Percentiles rank a stretch among this genome's conserved stretches.
Evolutionary conservation across 2,329 filamentous ascomycete species (phyloP).

Genomic region (Albophoma yamanashiensis): DNA sequence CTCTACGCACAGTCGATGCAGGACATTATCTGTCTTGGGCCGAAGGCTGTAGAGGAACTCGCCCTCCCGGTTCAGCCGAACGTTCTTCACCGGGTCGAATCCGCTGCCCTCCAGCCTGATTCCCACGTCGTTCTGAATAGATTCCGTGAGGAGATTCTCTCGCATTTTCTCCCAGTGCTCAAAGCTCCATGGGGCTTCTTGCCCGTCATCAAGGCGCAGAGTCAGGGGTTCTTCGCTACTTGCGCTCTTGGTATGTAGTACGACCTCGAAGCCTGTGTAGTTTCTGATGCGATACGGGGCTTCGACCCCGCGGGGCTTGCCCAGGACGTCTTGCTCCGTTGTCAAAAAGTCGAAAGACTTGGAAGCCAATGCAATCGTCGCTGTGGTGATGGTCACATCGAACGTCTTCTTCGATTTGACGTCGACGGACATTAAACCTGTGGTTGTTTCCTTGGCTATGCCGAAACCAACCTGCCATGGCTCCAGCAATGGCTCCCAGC

Average conservation of each 20-base stretch:
- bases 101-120: conserved; percentile 85
- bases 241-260: conserved; percentile 67
- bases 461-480: conserved; percentile 94
- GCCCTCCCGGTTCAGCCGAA: conserved; percentile 87
- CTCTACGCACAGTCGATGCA: conserved; percentile 86
- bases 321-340: conserved; percentile 75
- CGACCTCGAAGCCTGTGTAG: conserved; percentile 85
- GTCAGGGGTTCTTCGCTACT: conserved; percentile 57
- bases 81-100: conserved; percentile 81
- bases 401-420: conserved; percentile 81
- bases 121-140: conserved; percentile 66
- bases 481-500: conserved; percentile 93
- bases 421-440: conserved; percentile 71
- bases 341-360: conserved; percentile 89
- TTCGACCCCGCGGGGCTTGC: conserved; percentile 84
- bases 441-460: conserved; percentile 65
- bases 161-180: conserved; percentile 95
- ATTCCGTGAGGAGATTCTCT: conserved; percentile 81
- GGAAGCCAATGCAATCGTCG: conserved; percentile 83
- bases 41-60: conserved; percentile 83
- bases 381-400: conserved; percentile 85
- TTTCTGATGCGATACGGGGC: conserved; percentile 91
- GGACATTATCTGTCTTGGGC: conserved; percentile 72
- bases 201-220: conserved; percentile 72
- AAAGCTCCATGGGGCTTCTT: conserved; percentile 91